Evolutionary conservation across 345 rosid species (phyloP).

Genomic region (Bruguiera sexangula): DNA sequence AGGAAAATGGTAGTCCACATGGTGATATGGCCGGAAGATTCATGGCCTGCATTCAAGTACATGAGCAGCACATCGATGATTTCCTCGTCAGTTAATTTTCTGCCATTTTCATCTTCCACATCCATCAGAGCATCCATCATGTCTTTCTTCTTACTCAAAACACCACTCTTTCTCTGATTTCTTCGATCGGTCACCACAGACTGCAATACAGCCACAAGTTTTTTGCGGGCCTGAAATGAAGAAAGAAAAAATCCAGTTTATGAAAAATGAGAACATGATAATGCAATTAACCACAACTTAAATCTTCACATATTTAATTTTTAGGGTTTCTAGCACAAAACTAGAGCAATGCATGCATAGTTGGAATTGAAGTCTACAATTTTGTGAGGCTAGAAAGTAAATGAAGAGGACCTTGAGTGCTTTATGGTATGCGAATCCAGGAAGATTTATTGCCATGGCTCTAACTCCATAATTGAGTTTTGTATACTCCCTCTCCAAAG

Average conservation of each 20-base stretch:
- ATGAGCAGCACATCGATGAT: constrained; percentile 73
- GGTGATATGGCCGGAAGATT: constrained; percentile 78
- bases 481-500: constrained; percentile 69
- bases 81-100: constrained; percentile 57
- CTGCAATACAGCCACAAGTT: constrained; percentile 57
- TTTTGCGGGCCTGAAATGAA: constrained; percentile 64
- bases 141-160: constrained; percentile 42
- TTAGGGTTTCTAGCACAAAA: no score
- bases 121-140: constrained; percentile 72
- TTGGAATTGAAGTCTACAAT: not conserved
- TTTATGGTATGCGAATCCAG: constrained; percentile 76
- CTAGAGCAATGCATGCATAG: not conserved
- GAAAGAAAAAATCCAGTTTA: not conserved
- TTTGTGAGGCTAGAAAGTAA: not conserved
- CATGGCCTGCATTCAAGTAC: constrained; percentile 92
- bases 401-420: constrained; percentile 65
- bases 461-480: constrained; percentile 72
- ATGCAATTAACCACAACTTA: no score
- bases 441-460: constrained; percentile 83
- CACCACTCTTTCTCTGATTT: constrained; percentile 25
- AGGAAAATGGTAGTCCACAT: constrained; percentile 83
- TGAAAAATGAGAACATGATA: no score
- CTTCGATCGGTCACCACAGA: constrained; percentile 55
- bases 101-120: constrained; percentile 66
- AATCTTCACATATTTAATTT: no score